phyloP scores from a whole-genome alignment of 2,329 filamentous ascomycete species.

The Hyphodiscus sp. region DNA sequence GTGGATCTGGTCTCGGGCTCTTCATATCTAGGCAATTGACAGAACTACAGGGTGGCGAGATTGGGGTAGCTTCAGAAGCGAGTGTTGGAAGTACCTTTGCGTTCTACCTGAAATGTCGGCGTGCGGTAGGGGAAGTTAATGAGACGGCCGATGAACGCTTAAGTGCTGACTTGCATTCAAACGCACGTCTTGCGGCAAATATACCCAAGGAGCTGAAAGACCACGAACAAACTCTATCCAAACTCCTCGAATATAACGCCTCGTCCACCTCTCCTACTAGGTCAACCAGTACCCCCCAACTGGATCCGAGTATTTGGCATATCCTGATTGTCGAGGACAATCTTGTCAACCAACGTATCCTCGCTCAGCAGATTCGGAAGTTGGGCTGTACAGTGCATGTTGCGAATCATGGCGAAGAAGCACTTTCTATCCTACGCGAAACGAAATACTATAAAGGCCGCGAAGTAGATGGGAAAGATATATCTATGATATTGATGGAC shows the following conservation, averaged over 20 bases:
- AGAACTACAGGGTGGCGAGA: constrained; percentile 73
- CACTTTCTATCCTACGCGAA: constrained; percentile 35
- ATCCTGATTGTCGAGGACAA: constrained; percentile 56
- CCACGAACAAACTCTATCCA: too few species aligned
- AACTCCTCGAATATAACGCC: too few species aligned
- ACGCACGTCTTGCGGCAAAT: neutral
- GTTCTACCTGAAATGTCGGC: constrained; percentile 59
- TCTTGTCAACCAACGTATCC: constrained; percentile 52
- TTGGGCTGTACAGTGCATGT: constrained; percentile 38
- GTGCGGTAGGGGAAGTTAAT: constrained; percentile 1
- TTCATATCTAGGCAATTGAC: constrained; percentile 77
- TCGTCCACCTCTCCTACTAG: too few species aligned
- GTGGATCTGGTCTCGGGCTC: constrained; percentile 69
- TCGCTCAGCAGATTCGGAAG: constrained; percentile 43
- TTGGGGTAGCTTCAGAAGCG: constrained; percentile 63
- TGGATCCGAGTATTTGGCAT: constrained; percentile 7
- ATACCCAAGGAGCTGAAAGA: too few species aligned
- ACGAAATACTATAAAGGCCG: neutral
- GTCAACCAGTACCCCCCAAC: neutral
- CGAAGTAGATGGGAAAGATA: constrained; percentile 31
- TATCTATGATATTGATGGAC: constrained; percentile 70
- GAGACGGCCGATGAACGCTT: constrained; percentile 1
- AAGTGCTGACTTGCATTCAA: neutral
- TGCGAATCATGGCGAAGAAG: constrained; percentile 51
- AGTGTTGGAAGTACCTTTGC: constrained; percentile 69